Conservation (phyloP, 2,329 filamentous ascomycete genomes). For the Trichoderma harzianum region DNA sequence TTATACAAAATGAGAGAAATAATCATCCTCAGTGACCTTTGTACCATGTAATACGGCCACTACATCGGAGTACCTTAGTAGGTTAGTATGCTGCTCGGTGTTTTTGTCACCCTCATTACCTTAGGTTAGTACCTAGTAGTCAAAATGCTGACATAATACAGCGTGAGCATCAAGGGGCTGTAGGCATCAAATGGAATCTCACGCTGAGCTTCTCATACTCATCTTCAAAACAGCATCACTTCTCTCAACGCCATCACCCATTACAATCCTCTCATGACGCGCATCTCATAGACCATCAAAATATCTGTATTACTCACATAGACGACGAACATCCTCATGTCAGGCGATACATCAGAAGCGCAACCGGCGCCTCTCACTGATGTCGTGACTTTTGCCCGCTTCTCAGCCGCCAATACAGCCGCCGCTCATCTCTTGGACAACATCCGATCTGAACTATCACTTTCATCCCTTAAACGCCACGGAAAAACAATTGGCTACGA, state of each 20-base stretch:
- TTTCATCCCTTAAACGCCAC: neutral
- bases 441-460: neutral
- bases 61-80: fast-evolving
- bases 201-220: neutral
- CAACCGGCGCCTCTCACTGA: neutral
- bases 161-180: neutral
- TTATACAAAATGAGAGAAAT: no score
- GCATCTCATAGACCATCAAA: neutral
- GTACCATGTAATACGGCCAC: neutral
- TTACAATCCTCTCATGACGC: neutral
- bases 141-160: neutral
- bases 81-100: no score
- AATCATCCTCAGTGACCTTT: no score
- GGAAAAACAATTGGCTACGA: neutral
- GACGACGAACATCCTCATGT: neutral
- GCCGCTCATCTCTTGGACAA: neutral
- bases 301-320: neutral
- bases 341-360: neutral
- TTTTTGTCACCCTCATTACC: neutral
- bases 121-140: no score
- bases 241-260: neutral
- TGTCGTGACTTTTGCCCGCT: neutral
- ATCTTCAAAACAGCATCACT: neutral
- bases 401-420: neutral
- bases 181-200: neutral